phyloP scores from a whole-genome alignment of 2,329 filamentous ascomycete genomes.

The Clarireedia homoeocarpa region DNA sequence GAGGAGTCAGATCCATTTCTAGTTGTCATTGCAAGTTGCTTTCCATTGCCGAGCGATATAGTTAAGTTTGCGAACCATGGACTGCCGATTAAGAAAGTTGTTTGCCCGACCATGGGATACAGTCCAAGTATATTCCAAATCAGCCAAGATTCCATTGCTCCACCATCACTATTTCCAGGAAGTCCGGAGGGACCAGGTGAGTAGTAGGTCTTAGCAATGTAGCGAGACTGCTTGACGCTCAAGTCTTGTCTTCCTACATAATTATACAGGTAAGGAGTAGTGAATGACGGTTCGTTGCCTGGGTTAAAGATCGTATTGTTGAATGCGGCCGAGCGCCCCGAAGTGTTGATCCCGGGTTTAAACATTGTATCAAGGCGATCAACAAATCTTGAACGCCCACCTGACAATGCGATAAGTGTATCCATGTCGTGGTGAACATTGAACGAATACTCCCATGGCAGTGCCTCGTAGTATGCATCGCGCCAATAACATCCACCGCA shows the following conservation, averaged over 20 bases:
- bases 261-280: constrained; percentile 61
- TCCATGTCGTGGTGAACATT: constrained; percentile 49
- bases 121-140: constrained; percentile 63
- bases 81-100: constrained; percentile 56
- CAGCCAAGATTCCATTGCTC: constrained; percentile 65
- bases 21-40: constrained; percentile 46
- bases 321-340: constrained; percentile 1
- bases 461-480: constrained; percentile 43
- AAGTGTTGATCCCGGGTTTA: constrained; percentile 32
- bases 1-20: constrained; percentile 38
- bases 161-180: constrained; percentile 64
- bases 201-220: constrained; percentile 53
- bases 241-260: constrained; percentile 56
- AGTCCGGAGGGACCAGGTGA: constrained; percentile 46
- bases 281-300: constrained; percentile 38
- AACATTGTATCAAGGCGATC: constrained; percentile 45
- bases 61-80: constrained; percentile 55
- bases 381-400: constrained; percentile 41
- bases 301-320: constrained; percentile 47
- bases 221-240: constrained; percentile 49
- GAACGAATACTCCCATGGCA: constrained; percentile 47
- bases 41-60: constrained; percentile 48
- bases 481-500: constrained; percentile 48
- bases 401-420: constrained; percentile 38
- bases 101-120: constrained; percentile 61